Conservation (phyloP, 139 green algal genomes). For the Pedinophyceae sp. region DNA sequence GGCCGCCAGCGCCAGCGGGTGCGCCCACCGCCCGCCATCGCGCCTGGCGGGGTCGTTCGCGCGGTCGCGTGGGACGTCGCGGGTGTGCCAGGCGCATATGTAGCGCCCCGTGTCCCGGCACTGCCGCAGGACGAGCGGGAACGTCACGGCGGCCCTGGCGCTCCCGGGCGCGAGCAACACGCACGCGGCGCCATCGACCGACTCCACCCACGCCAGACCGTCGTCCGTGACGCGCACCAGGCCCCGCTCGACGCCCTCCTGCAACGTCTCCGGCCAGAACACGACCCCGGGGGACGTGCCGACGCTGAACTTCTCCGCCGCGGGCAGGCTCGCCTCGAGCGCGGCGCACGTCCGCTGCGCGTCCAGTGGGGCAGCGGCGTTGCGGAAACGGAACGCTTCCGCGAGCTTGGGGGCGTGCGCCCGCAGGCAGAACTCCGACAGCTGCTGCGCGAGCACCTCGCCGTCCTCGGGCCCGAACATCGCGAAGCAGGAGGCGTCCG, state of each 20-base stretch:
- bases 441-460: not conserved
- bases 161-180: not conserved
- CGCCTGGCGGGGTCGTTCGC: too few species aligned
- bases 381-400: not conserved
- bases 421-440: not conserved
- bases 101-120: too few species aligned
- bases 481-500: not conserved
- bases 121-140: not conserved
- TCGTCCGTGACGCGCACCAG: not conserved
- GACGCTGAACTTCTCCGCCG: not conserved
- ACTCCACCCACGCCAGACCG: not conserved
- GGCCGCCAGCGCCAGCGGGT: too few species aligned
- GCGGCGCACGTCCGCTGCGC: not conserved
- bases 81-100: too few species aligned
- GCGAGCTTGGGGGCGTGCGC: not conserved
- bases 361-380: not conserved
- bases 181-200: not conserved
- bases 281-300: not conserved
- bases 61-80: too few species aligned
- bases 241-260: too few species aligned
- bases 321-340: not conserved
- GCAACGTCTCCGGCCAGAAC: not conserved
- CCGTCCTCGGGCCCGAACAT: not conserved
- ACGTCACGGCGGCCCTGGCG: not conserved
- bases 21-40: too few species aligned